These are phyloP conservation scores for Stagonosporopsis chrysanthemi DNA, from an alignment of 2,329 filamentous ascomycete genomes.

Conservation along the genomic window DNA sequence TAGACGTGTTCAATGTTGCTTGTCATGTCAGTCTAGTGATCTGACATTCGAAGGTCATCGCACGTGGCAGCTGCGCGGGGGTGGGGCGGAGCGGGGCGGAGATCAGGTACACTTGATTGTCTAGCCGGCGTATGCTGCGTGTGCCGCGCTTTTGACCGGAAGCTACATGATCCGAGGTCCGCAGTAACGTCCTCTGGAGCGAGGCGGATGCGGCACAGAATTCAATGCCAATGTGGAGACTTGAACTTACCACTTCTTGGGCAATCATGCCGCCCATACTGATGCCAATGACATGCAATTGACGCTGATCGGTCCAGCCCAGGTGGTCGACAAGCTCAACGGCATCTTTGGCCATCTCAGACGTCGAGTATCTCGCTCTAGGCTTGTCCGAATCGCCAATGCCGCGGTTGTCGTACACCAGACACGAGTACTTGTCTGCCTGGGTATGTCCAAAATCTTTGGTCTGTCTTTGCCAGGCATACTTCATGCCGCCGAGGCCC, in stretches of 20 bases:
- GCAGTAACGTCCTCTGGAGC: background rate
- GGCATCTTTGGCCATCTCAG: slow-evolving; percentile 81
- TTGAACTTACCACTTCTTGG: slow-evolving; percentile 72
- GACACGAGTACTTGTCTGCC: slow-evolving; percentile 71
- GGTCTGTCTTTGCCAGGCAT: slow-evolving; percentile 83
- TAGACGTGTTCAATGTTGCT: background rate
- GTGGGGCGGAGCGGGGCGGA: slow-evolving; percentile 35
- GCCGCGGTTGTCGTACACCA: slow-evolving; percentile 85
- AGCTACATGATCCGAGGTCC: slow-evolving; percentile 33
- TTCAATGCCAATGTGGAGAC: slow-evolving; percentile 4
- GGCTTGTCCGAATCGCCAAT: slow-evolving; percentile 84
- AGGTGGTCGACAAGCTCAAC: slow-evolving; percentile 74
- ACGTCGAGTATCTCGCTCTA: slow-evolving; percentile 77
- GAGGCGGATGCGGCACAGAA: slow-evolving; percentile 12
- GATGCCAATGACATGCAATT: slow-evolving; percentile 76
- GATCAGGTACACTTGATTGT: slow-evolving; percentile 21
- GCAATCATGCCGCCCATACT: slow-evolving; percentile 93
- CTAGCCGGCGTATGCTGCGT: slow-evolving; percentile 26
- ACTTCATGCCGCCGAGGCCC: slow-evolving; percentile 74
- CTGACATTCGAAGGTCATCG: no score
- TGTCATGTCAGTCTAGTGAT: background rate
- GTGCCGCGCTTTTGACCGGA: slow-evolving; percentile 31
- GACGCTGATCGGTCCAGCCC: slow-evolving; percentile 68
- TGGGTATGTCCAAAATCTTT: slow-evolving; percentile 79
- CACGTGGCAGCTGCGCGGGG: slow-evolving; percentile 15